A percentile compares a stretch with the other conserved stretches of the same genome.
These are phyloP conservation scores for Pythium monospermum DNA, from an alignment of 352 stramenopile genomes.

Conservation along the genomic window DNA sequence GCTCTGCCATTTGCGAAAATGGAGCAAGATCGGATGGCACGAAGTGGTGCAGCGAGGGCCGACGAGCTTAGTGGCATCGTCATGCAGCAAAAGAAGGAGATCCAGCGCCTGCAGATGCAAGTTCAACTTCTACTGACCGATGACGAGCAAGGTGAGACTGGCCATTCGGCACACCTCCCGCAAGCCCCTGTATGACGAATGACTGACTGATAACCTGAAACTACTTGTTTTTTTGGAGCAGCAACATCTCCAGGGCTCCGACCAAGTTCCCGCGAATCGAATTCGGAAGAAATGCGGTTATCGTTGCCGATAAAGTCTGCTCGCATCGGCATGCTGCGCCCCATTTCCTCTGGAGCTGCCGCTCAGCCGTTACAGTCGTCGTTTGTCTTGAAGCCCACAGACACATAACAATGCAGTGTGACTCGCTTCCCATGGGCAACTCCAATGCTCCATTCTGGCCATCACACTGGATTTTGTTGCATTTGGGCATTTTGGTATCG, in stretches of 20 bases:
- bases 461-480: neutral
- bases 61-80: conserved; percentile 45
- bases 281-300: conserved; percentile 10
- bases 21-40: conserved; percentile 33
- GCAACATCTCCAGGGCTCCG: neutral
- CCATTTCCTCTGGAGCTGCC: neutral
- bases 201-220: no score
- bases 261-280: conserved; percentile 5
- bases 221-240: neutral
- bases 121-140: conserved; percentile 55
- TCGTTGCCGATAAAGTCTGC: conserved; percentile 5
- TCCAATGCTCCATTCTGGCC: neutral
- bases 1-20: conserved; percentile 48
- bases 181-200: no score
- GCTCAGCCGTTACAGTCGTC: conserved; percentile 33
- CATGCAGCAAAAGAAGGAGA: conserved; percentile 60
- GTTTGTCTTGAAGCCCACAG: conserved; percentile 35
- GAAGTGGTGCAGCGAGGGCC: conserved; percentile 19
- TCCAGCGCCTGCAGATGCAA: conserved; percentile 60
- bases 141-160: conserved; percentile 19
- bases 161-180: no score
- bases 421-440: neutral
- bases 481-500: no score
- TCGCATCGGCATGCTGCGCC: conserved; percentile 9
- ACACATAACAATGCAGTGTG: conserved; percentile 2